phyloP scores from a whole-genome alignment of 495 filamentous ascomycete genomes.

The Trichoderma asperelloides region DNA sequence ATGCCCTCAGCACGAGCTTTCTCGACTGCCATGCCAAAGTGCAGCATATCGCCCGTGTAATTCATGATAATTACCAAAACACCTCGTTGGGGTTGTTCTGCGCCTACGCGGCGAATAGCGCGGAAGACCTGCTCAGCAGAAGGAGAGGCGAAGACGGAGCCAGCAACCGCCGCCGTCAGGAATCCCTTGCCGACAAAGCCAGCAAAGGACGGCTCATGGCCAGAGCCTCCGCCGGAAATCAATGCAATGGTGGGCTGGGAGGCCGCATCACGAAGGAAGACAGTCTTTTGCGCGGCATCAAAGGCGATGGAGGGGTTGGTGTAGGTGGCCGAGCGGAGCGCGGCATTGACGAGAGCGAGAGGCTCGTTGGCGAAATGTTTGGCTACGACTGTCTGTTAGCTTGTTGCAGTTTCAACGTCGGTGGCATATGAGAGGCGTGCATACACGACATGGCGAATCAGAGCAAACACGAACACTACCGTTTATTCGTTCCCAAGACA shows the following conservation, averaged over 20 bases:
- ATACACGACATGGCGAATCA: neutral
- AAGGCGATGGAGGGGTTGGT: conserved; percentile 79
- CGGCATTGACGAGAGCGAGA: conserved; percentile 65
- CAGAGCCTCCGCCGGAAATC: conserved; percentile 82
- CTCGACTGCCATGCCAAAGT: conserved; percentile 94
- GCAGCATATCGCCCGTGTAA: conserved; percentile 74
- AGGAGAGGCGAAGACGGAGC: conserved; percentile 91
- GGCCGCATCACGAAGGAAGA: conserved; percentile 52
- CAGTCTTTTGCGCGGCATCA: conserved; percentile 72
- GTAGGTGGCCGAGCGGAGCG: conserved; percentile 66
- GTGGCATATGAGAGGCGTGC: conserved; percentile 12
- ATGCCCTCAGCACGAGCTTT: conserved; percentile 77
- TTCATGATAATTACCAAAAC: conserved; percentile 64
- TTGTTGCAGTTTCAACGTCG: conserved; percentile 11
- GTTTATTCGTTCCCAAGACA: neutral
- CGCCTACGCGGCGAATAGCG: conserved; percentile 63
- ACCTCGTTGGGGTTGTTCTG: conserved; percentile 43
- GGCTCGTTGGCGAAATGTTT: conserved; percentile 94
- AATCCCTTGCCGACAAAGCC: conserved; percentile 59
- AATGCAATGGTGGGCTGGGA: conserved; percentile 54
- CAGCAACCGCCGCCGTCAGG: conserved; percentile 75
- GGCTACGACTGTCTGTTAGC: conserved; percentile 32
- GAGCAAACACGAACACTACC: neutral
- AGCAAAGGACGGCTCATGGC: conserved; percentile 87
- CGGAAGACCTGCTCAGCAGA: conserved; percentile 76